Conservation (phyloP, 495 filamentous ascomycete species). For the Cryomyces antarcticus region DNA sequence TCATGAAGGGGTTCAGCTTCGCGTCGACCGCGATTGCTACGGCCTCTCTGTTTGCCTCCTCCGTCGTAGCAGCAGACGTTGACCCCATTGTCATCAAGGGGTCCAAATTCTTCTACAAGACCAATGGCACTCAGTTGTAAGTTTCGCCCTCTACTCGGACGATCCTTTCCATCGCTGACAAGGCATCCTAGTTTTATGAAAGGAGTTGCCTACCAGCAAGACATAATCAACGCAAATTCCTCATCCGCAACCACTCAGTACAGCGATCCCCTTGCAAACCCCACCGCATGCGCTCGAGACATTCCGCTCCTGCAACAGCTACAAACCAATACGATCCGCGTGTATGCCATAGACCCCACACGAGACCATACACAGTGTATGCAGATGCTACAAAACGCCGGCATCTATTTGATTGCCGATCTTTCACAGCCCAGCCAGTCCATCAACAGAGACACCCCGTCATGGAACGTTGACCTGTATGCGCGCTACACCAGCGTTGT, state of each 20-base stretch:
- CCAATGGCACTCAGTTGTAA: conserved; percentile 61
- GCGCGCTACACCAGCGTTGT: conserved; percentile 65
- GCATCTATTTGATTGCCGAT: conserved; percentile 89
- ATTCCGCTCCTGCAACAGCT: conserved; percentile 59
- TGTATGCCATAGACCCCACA: conserved; percentile 74
- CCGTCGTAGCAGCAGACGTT: conserved; percentile 9
- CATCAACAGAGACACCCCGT: conserved; percentile 60
- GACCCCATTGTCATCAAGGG: conserved; percentile 29
- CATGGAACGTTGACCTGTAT: conserved; percentile 59
- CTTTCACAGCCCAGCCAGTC: conserved; percentile 59
- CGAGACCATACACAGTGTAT: conserved; percentile 70
- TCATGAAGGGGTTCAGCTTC: conserved; percentile 9
- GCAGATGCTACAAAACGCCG: conserved; percentile 58
- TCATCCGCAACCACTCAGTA: conserved; percentile 21
- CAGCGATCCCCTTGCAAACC: conserved; percentile 53
- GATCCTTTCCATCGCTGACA: neutral
- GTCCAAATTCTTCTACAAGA: conserved; percentile 63
- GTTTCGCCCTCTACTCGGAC: conserved; percentile 8
- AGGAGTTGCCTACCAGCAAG: conserved; percentile 73
- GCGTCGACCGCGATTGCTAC: conserved; percentile 11
- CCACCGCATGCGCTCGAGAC: conserved; percentile 52
- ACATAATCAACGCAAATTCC: conserved; percentile 8
- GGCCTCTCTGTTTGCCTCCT: conserved; percentile 12
- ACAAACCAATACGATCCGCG: conserved; percentile 75
- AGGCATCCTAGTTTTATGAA: conserved; percentile 38